Percentiles rank a stretch among this genome's conserved stretches.
Conservation (phyloP, 768 basidiomycete species). For the Lactarius hatsudake region DNA sequence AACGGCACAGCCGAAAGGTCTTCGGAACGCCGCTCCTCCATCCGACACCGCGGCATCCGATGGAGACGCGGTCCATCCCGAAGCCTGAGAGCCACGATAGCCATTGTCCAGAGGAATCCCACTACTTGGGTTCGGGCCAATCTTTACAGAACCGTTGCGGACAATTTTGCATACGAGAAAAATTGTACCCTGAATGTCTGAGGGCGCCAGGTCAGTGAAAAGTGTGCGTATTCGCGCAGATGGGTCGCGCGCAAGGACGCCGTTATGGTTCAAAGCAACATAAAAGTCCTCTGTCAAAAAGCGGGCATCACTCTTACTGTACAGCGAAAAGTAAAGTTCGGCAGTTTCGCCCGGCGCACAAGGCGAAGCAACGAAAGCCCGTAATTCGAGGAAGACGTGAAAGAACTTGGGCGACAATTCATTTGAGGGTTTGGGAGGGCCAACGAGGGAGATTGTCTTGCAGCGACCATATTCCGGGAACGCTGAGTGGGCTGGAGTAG, state of each 20-base stretch:
- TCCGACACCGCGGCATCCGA: constrained; percentile 29
- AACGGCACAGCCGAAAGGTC: constrained; percentile 96
- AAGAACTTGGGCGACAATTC: constrained; percentile 69
- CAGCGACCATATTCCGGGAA: constrained; percentile 58
- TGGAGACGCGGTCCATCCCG: constrained; percentile 30
- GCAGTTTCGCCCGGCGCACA: constrained; percentile 90
- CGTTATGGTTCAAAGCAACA: constrained; percentile 86
- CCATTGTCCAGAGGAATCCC: constrained; percentile 42
- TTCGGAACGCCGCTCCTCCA: constrained; percentile 52
- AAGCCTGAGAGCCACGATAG: constrained; percentile 56
- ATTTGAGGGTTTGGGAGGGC: constrained; percentile 38
- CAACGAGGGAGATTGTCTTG: constrained; percentile 35
- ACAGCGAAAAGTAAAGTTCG: constrained; percentile 92
- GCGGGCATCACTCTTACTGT: constrained; percentile 75
- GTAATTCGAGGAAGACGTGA: constrained; percentile 86
- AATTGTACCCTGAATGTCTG: constrained; percentile 82
- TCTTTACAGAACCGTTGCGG: constrained; percentile 81
- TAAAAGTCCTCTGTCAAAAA: constrained; percentile 96
- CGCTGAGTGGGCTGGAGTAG: constrained; percentile 65
- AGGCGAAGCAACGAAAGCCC: constrained; percentile 87
- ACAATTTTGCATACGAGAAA: constrained; percentile 91
- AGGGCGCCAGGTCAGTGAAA: constrained; percentile 83
- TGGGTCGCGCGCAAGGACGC: constrained; percentile 79
- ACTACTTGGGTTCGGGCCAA: constrained; percentile 54
- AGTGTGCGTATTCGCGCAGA: constrained; percentile 74